Evolutionary conservation across 345 rosid genomes (phyloP), one percentile per base, ranked within the genome.

Genomic region (Iberis pinnata): DNA sequence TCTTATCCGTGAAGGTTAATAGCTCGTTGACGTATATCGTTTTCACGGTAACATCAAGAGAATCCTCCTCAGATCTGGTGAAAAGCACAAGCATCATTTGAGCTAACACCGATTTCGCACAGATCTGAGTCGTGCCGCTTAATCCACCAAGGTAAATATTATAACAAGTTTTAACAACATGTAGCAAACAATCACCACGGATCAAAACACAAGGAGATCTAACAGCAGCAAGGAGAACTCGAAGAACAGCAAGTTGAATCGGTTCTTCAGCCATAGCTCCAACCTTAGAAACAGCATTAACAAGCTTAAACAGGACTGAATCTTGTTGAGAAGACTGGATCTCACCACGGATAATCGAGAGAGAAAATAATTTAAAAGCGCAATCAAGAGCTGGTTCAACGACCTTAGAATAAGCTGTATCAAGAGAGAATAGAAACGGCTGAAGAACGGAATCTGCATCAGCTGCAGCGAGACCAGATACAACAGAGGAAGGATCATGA

Each of bases 101-200:
- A 0, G 95, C 97, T 24, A 92, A 72, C 10, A 88, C 95, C 0
- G 90, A 75, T 75, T 92, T 92, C 18, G 97, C 95, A 47, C 95
- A 92, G 84, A 83, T 86, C 87, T 92, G 99, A 51, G 80, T 81
- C 69, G 95, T 85, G 18, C 90, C 87, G 35, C 45, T 92, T 42
- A 75, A 60, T 12, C 99, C 94, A 9, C 97, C 81, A 3, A 92
- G 76, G 69, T 92, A 92, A 15, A 86, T 80, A 35, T 92, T 88
- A 55, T 88, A 92, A 49, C 99, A 92, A 39, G 97, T 92, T 65
- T 79, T 76, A 40, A 92, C 88, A 7, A 92, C 70, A 26, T 72
- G 82, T 56, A 85, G 65, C 70, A 92, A 68, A 25, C 84, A 83
- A 60, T 92, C 94, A 7, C 95, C 97, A 11, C 95, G 86, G 62